Percentiles rank a stretch among this genome's conserved stretches.
Conservation (phyloP, 2,329 filamentous ascomycete genomes). For the Penicillium carneum region DNA sequence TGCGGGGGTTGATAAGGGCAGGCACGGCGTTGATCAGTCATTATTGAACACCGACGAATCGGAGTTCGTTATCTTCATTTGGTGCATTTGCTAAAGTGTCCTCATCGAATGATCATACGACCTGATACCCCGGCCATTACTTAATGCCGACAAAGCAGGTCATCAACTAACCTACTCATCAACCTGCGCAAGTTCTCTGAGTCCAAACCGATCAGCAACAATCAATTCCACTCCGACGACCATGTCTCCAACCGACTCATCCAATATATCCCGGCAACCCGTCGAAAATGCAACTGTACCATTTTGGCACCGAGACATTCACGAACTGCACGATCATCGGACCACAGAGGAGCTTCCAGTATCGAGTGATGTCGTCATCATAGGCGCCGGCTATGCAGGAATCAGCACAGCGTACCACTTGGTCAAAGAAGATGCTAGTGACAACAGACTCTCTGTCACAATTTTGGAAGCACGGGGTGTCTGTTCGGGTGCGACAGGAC, state of each 20-base stretch:
- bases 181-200: neutral
- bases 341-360: conserved; percentile 51
- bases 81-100: neutral
- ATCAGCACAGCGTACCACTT: conserved; percentile 56
- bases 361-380: conserved; percentile 55
- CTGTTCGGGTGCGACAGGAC: conserved; percentile 56
- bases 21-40: neutral
- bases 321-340: conserved; percentile 52
- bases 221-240: neutral
- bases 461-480: conserved; percentile 53
- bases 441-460: conserved; percentile 40
- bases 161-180: neutral
- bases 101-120: neutral
- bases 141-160: neutral
- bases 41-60: no score
- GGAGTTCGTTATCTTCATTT: neutral
- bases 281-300: conserved; percentile 2
- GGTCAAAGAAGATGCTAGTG: conserved; percentile 32
- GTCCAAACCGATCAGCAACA: neutral
- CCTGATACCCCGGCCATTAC: neutral
- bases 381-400: conserved; percentile 59
- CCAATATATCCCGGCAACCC: neutral
- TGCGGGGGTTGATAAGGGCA: neutral
- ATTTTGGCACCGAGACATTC: conserved; percentile 51
- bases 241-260: neutral